A percentile compares a stretch with the other conserved stretches of the same genome.
These are phyloP conservation scores for Trichoderma brevicompactum DNA, from an alignment of 2,329 filamentous ascomycete species.

Conservation along the genomic window DNA sequence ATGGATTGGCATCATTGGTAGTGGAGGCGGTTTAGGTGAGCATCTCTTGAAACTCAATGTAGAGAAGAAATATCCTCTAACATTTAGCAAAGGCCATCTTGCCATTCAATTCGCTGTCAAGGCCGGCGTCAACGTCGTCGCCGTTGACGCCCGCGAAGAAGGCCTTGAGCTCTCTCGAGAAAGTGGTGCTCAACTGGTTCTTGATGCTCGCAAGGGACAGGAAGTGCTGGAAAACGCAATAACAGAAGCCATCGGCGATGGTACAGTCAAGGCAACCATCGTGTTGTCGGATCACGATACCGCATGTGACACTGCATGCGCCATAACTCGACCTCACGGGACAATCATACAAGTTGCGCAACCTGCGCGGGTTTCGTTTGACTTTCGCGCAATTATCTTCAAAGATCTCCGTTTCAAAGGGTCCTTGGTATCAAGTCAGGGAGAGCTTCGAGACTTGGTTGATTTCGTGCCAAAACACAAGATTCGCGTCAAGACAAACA, in stretches of 20 bases:
- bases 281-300: not conserved
- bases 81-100: constrained; percentile 5
- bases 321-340: constrained; percentile 7
- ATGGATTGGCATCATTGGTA: constrained; percentile 18
- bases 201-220: not conserved
- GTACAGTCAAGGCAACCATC: not conserved
- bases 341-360: constrained; percentile 2
- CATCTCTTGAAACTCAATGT: not conserved
- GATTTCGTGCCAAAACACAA: not conserved
- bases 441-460: not conserved
- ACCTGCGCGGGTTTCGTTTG: not conserved
- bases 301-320: not conserved
- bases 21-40: constrained; percentile 17
- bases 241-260: not conserved
- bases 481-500: not conserved
- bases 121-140: constrained; percentile 12
- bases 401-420: not conserved
- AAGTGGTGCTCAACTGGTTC: constrained; percentile 3
- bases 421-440: not conserved
- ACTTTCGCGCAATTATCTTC: constrained; percentile 6
- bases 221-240: not conserved
- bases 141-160: constrained; percentile 10
- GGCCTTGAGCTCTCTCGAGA: not conserved
- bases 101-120: constrained; percentile 18
- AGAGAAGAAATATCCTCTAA: not conserved